Evolutionary conservation across 257 asterid genomes (phyloP), one percentile per base, ranked within the genome.

Genomic region (Misopates orontium): DNA sequence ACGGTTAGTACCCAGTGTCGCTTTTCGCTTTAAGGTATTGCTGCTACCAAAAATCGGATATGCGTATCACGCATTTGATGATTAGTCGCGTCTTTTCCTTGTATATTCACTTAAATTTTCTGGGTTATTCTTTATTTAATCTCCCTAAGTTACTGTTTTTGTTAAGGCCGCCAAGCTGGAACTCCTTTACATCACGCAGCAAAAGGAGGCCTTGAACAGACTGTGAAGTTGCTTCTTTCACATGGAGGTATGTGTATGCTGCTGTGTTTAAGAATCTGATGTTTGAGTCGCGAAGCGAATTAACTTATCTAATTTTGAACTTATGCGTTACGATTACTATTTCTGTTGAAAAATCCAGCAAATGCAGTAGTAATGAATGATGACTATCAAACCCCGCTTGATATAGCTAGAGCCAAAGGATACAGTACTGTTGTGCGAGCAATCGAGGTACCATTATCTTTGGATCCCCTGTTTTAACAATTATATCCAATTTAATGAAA

Each of bases 181-280:
- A 88, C 99, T 65, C 96, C 99, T 39, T 75, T 94, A 51, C 99
- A 94, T 78, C 95, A 90, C 81, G 99, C 99, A 79, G 93, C 98
- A 50, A 87, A 86, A 86, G 84, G 96, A 74, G 96, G 98, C 41
- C 98, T 90, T 59, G 93, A 88, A 36, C 93, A 82, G 77, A 88
- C 96, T 17, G 96, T 90, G 58, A 86, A 85, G 82, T 75, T 88
- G 77, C 98, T 94, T 79, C 88, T 90, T 68, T 81, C 89, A 47
- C 82, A 82, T 77, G 95, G 96, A 90, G 99, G 99, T 90, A 39
- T n/a, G n/a, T 65, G 23, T 21, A 4, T 58, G 8, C 39, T 56
- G 44, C 39, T 23, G 51, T 70, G 20, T 31, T 56, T 62, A 49
- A 22, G 48, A 2, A 8, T 15, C 14, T 16, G n/a, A n/a, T n/a